Percentiles rank a stretch among this genome's conserved stretches.
These are phyloP conservation scores for Agaricales sp. DNA, from an alignment of 1,284 basidiomycete genomes.

Conservation along the genomic window DNA sequence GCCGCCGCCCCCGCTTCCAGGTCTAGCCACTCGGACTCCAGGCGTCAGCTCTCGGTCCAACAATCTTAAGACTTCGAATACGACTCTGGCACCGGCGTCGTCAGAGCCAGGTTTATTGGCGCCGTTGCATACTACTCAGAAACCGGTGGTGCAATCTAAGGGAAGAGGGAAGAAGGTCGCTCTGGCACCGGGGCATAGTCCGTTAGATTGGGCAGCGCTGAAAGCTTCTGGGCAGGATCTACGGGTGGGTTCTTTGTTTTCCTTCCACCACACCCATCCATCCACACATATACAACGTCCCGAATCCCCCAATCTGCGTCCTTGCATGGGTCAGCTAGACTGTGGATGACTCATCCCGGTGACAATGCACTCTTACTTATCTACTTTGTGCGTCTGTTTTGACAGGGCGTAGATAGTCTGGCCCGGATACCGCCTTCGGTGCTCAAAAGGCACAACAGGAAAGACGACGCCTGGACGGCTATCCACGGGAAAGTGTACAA, in stretches of 20 bases:
- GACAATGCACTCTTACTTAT: not conserved
- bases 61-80: no score
- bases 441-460: slow-evolving; percentile 74
- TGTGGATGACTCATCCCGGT: no score
- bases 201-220: slow-evolving; percentile 90
- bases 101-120: slow-evolving; percentile 31
- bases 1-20: slow-evolving; percentile 61
- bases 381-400: slow-evolving; percentile 1
- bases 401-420: slow-evolving; percentile 53
- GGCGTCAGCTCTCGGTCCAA: slow-evolving; percentile 19
- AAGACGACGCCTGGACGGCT: slow-evolving; percentile 89
- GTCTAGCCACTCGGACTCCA: slow-evolving; percentile 33
- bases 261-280: no score
- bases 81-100: slow-evolving; percentile 16
- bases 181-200: slow-evolving; percentile 84
- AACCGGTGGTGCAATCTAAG: slow-evolving; percentile 37
- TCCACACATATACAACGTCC: no score
- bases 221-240: slow-evolving; percentile 74
- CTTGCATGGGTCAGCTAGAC: no score
- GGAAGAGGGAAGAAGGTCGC: slow-evolving; percentile 76
- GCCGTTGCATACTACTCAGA: slow-evolving; percentile 51
- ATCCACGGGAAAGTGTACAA: slow-evolving; percentile 96
- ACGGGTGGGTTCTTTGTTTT: slow-evolving; percentile 47
- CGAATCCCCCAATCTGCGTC: no score
- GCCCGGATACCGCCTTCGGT: slow-evolving; percentile 76